Percentiles rank a stretch among this genome's conserved stretches.
These are phyloP conservation scores for Lepraria neglecta DNA, from an alignment of 495 filamentous ascomycete genomes.

Conservation along the genomic window DNA sequence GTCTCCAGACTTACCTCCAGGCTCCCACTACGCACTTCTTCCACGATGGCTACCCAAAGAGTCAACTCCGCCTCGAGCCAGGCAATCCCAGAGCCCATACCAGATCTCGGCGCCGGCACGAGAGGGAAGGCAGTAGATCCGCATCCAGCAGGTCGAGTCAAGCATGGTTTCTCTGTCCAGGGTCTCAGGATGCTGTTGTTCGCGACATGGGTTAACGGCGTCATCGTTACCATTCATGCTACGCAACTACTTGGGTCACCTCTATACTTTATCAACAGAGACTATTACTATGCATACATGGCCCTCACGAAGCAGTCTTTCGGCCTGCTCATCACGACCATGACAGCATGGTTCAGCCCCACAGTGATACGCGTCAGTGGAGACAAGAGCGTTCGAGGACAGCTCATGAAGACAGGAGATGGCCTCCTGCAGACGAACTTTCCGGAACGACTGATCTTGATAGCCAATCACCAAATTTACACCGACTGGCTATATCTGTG, in stretches of 20 bases:
- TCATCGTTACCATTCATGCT: conserved; percentile 45
- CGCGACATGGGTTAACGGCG: conserved; percentile 56
- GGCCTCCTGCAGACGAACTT: conserved; percentile 52
- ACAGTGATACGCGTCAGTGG: conserved; percentile 56
- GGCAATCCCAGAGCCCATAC: conserved; percentile 23
- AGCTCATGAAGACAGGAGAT: conserved; percentile 49
- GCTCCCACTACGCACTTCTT: neutral
- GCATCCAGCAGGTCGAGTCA: conserved; percentile 60
- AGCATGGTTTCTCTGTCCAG: conserved; percentile 62
- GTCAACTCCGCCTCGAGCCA: neutral
- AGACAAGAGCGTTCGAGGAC: conserved; percentile 52
- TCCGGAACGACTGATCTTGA: conserved; percentile 55
- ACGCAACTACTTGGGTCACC: conserved; percentile 54
- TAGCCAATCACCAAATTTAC: conserved; percentile 66
- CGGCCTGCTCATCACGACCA: conserved; percentile 51
- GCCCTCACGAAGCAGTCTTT: conserved; percentile 60
- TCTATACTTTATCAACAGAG: conserved; percentile 54
- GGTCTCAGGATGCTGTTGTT: conserved; percentile 58
- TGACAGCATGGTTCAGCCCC: conserved; percentile 58
- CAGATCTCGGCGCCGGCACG: conserved; percentile 27
- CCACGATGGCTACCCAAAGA: neutral
- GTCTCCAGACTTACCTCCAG: neutral
- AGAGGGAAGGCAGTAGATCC: conserved; percentile 35
- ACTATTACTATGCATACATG: conserved; percentile 59
- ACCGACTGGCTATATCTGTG: conserved; percentile 68